A percentile compares a stretch with the other conserved stretches of the same genome.
These are phyloP conservation scores for Trichoderma cornu-damae DNA, from an alignment of 2,329 filamentous ascomycete species.

Conservation along the genomic window DNA sequence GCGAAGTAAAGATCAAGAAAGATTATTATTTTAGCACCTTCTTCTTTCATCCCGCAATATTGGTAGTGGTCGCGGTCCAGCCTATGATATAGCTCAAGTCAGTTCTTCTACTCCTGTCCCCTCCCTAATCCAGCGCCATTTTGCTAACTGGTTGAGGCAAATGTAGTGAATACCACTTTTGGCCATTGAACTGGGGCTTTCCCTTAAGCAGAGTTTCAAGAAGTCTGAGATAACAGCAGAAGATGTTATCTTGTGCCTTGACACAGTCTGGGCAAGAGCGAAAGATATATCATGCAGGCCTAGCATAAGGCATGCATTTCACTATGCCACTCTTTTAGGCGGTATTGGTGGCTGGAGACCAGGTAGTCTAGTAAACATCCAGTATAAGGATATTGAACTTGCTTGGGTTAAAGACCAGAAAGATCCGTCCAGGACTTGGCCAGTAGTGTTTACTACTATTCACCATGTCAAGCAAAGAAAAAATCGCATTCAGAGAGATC, in stretches of 20 bases:
- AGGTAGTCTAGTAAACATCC: constrained; percentile 1
- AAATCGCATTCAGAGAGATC: constrained; percentile 11
- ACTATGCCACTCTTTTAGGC: constrained; percentile 1
- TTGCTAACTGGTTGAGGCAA: background rate
- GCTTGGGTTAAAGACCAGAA: constrained; percentile 6
- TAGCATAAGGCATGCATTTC: background rate
- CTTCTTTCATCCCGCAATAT: background rate
- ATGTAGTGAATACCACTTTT: constrained; percentile 13
- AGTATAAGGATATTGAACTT: constrained; percentile 9
- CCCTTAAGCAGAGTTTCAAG: constrained; percentile 5
- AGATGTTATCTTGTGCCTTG: constrained; percentile 6
- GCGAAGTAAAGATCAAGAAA: background rate
- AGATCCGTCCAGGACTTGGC: constrained; percentile 2
- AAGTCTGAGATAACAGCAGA: constrained; percentile 3
- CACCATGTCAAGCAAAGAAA: constrained; percentile 4
- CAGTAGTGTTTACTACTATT: constrained; percentile 10
- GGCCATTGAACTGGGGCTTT: background rate
- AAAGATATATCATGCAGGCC: constrained; percentile 4
- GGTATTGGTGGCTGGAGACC: constrained; percentile 11
- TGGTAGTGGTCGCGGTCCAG: background rate
- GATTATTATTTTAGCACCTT: constrained; percentile 1
- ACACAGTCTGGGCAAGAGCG: constrained; percentile 6
- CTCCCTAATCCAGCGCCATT: background rate
- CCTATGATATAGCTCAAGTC: constrained; percentile 10
- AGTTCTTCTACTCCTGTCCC: background rate